These are phyloP conservation scores for Aspergillus hortae DNA, from an alignment of 2,329 filamentous ascomycete genomes.

Conservation along the genomic window DNA sequence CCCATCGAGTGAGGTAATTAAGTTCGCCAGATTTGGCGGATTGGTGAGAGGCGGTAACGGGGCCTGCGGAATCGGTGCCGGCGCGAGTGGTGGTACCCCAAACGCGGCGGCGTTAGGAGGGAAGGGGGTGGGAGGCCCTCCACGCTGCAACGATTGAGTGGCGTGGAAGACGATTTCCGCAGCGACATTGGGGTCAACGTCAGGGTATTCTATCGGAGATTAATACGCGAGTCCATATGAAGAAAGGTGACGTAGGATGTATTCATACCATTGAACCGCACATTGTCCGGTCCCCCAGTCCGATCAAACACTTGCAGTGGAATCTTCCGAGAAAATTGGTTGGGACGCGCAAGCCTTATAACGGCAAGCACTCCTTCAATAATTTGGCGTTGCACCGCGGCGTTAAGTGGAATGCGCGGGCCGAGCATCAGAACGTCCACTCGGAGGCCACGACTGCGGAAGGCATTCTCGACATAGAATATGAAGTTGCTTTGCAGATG, in stretches of 20 bases:
- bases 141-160: conserved; percentile 31
- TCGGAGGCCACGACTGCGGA: conserved; percentile 67
- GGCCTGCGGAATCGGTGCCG: conserved; percentile 29
- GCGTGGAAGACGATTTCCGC: conserved; percentile 74
- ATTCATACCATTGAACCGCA: conserved; percentile 67
- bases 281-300: conserved; percentile 66
- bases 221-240: neutral
- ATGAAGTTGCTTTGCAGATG: conserved; percentile 64
- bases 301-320: conserved; percentile 83
- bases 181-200: conserved; percentile 73
- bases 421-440: conserved; percentile 77
- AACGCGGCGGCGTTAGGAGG: conserved; percentile 33
- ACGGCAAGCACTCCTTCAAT: conserved; percentile 86
- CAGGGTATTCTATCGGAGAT: conserved; percentile 64
- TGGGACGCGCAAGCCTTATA: conserved; percentile 67
- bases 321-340: conserved; percentile 70
- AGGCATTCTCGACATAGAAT: conserved; percentile 73
- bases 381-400: conserved; percentile 80
- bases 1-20: conserved; percentile 67
- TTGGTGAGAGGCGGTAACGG: conserved; percentile 33
- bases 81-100: conserved; percentile 33
- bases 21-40: conserved; percentile 56
- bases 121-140: conserved; percentile 33
- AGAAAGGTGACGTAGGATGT: neutral
- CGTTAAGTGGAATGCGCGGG: conserved; percentile 69